Percentiles rank a stretch among this genome's conserved stretches.
Conservation (phyloP, 768 basidiomycete genomes). For the Trichaptum fuscoviolaceum region DNA sequence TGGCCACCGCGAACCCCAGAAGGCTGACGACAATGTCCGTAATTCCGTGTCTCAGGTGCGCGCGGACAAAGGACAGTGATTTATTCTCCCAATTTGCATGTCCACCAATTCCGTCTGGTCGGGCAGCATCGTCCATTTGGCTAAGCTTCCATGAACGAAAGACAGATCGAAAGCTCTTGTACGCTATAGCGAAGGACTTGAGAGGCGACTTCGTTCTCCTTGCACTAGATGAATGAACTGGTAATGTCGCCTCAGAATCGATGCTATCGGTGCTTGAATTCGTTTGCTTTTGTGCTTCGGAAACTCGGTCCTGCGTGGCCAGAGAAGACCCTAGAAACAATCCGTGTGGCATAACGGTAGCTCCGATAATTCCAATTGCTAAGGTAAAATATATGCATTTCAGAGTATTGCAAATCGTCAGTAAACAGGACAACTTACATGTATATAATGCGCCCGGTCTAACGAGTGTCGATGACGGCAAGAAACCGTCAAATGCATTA, state of each 20-base stretch:
- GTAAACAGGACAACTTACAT: conserved; percentile 37
- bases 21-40: conserved; percentile 42
- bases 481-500: conserved; percentile 65
- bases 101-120: conserved; percentile 12
- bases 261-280: neutral
- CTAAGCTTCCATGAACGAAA: neutral
- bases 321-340: conserved; percentile 84
- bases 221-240: conserved; percentile 35
- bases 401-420: conserved; percentile 22
- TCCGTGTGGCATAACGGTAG: conserved; percentile 92
- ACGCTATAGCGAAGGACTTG: neutral
- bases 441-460: conserved; percentile 55
- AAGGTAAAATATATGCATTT: conserved; percentile 14
- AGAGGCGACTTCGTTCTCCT: conserved; percentile 9
- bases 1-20: conserved; percentile 40
- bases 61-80: conserved; percentile 28
- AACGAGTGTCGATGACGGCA: conserved; percentile 68
- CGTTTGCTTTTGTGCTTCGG: conserved; percentile 7
- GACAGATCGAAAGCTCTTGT: neutral
- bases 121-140: neutral
- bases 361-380: conserved; percentile 73
- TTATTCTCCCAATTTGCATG: conserved; percentile 23
- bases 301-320: conserved; percentile 74
- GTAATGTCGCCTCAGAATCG: conserved; percentile 7
- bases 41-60: conserved; percentile 38